These are phyloP conservation scores for Calonectria naviculata DNA, from an alignment of 2,329 filamentous ascomycete species.

Conservation along the genomic window DNA sequence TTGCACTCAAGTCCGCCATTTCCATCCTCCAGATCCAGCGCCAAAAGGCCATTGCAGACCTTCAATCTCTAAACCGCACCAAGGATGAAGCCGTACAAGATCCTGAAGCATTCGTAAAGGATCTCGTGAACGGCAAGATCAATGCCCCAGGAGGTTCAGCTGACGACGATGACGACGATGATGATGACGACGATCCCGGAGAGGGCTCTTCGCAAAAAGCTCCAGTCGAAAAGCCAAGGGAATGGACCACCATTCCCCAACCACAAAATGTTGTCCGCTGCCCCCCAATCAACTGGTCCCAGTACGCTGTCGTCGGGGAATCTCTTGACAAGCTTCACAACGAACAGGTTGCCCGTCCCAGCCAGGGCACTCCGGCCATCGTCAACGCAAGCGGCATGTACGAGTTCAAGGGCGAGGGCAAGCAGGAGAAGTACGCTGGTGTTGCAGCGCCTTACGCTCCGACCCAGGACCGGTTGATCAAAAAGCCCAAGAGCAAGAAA, in stretches of 20 bases:
- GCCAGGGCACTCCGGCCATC: constrained; percentile 62
- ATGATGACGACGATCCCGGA: constrained; percentile 38
- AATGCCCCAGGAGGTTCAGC: constrained; percentile 42
- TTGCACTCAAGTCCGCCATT: constrained; percentile 87
- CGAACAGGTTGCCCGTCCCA: constrained; percentile 78
- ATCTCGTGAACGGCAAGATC: constrained; percentile 73
- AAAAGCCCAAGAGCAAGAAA: constrained; percentile 49
- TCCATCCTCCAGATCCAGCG: constrained; percentile 89
- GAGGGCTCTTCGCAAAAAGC: constrained; percentile 36
- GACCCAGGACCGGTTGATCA: constrained; percentile 59
- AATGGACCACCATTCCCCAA: constrained; percentile 76
- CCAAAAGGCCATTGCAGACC: constrained; percentile 80
- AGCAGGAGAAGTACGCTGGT: constrained; percentile 59
- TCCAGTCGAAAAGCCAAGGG: constrained; percentile 37
- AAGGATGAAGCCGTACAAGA: constrained; percentile 78
- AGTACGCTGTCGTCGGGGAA: constrained; percentile 87
- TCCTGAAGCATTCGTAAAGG: constrained; percentile 77
- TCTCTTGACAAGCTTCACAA: constrained; percentile 86
- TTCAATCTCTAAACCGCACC: constrained; percentile 74
- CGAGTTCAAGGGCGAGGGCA: constrained; percentile 59
- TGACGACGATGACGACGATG: constrained; percentile 40
- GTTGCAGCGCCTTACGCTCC: constrained; percentile 69
- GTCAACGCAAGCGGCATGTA: constrained; percentile 58
- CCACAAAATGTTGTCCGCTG: constrained; percentile 87
- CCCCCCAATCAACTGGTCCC: constrained; percentile 93